A percentile compares a stretch with the other conserved stretches of the same genome.
phyloP scores from a whole-genome alignment of 2,329 filamentous ascomycete species.

The Fusarium brachygibbosum region DNA sequence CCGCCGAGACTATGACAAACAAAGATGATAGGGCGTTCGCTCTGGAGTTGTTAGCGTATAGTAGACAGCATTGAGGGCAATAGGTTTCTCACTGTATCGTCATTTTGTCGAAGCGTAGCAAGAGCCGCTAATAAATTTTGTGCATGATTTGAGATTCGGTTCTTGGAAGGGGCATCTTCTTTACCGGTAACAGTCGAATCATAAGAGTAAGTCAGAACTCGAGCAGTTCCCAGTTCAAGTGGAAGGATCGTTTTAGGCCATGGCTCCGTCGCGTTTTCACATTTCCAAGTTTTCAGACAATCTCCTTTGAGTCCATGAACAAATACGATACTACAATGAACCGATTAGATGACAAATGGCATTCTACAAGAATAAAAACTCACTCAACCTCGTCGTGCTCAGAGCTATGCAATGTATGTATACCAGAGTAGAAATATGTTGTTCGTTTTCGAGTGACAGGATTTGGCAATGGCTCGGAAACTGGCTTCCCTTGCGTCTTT shows the following conservation, averaged over 20 bases:
- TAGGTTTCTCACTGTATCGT: conserved; percentile 8
- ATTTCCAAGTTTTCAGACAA: conserved; percentile 35
- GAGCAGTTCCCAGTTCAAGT: conserved; percentile 11
- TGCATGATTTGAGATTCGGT: conserved; percentile 36
- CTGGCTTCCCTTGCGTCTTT: not conserved
- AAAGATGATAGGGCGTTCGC: conserved; percentile 32
- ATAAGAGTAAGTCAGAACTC: conserved; percentile 39
- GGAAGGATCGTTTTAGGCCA: conserved; percentile 33
- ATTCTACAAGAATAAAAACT: not conserved
- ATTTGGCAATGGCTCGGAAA: not conserved
- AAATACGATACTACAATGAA: conserved; percentile 27
- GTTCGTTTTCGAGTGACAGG: not conserved
- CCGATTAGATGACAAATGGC: no score
- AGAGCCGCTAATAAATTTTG: conserved; percentile 31
- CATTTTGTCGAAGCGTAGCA: conserved; percentile 18
- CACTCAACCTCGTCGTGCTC: conserved; percentile 8
- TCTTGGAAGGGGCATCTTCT: conserved; percentile 1
- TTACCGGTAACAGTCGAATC: conserved; percentile 4
- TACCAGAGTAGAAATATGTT: conserved; percentile 10
- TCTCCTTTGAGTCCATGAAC: conserved; percentile 37
- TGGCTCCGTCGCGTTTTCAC: not conserved
- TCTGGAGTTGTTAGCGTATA: not conserved
- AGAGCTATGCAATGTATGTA: conserved; percentile 4
- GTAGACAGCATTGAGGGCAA: rapidly evolving
- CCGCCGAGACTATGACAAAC: conserved; percentile 38